phyloP scores from a whole-genome alignment of 345 rosid species.

The Erodium maritimum region DNA sequence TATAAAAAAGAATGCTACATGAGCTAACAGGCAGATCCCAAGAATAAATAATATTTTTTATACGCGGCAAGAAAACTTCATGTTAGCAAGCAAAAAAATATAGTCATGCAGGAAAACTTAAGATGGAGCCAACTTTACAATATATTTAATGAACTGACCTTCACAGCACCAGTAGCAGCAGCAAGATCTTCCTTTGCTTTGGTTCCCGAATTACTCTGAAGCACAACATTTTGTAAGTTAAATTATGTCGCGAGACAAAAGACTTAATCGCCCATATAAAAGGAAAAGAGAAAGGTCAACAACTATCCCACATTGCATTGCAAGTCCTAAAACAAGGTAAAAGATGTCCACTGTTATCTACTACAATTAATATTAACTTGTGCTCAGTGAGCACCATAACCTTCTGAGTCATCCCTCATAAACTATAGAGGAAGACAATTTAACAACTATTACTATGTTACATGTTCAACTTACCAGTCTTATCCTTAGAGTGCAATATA shows the following conservation, averaged over 20 bases:
- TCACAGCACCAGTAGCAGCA: constrained; percentile 92
- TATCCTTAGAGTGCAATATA: not conserved
- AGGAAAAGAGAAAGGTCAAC: too few species aligned
- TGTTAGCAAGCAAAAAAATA: not conserved
- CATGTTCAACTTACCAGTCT: not conserved
- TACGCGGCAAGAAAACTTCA: too few species aligned
- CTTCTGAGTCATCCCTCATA: not conserved
- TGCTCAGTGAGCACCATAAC: not conserved
- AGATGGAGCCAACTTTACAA: not conserved
- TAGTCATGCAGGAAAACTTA: not conserved
- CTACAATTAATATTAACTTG: not conserved
- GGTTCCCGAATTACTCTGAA: constrained; percentile 92
- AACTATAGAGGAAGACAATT: not conserved
- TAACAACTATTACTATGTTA: not conserved
- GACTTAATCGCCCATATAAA: too few species aligned
- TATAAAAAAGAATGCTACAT: constrained; percentile 11
- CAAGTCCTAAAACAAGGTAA: not conserved
- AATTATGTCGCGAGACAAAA: not conserved
- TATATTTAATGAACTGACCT: constrained; percentile 41
- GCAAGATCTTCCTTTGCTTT: constrained; percentile 99
- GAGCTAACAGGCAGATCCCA: constrained; percentile 6
- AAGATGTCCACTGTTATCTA: not conserved
- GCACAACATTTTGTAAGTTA: not conserved
- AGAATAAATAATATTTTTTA: not conserved
- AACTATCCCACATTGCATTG: not conserved